Base-by-base conservation (phyloP, 108 stramenopile genomes). In the Bacterosira constricta region DNA sequence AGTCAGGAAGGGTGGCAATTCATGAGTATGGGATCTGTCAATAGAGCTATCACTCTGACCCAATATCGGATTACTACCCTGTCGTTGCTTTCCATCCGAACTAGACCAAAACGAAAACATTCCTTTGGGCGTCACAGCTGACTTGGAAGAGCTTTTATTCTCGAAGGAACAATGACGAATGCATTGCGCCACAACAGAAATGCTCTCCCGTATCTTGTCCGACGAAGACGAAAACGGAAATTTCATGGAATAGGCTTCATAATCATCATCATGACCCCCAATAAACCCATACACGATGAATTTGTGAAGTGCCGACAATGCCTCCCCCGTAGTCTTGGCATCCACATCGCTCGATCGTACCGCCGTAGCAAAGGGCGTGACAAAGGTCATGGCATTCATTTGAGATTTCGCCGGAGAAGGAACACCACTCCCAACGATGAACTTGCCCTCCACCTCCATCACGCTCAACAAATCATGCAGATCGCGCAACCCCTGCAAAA, bases 281-380 rank as follows among this genome's bases (percentile, higher is more conserved):
- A 80, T 55, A 64, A 93, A 90, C 7, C 89, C 89, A 64, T 93
- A 90, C 10, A 89, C 81, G 6, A 93, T 65, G 49, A 93, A 93
- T 65, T 89, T 93, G 69, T 90, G 88, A 41, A 93, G 61, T 25
- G 89, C 77, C 11, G 78, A 75, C 63, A 93, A 72, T 10, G 86
- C 86, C 26, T 85, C 86, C 2, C 88, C 89, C 5, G 89, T 90
- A 25, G 90, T 85, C 26, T 63, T 69, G 4, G 89, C 89, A 26
- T 82, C 79, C 46, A 89, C 83, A 54, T 93, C 89, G 8, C 78
- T 61, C 10, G 67, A 66, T 9, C 76, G 59, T 27, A 93, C 82
- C n/a, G 85, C 87, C 17, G 63, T 67, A 39, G 87, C 86, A 82
- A 93, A 93, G 35, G 91, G 92, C 47, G 83, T 31, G 25, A 93